phyloP scores from a whole-genome alignment of 176 grass and related monocot species.

The Miscanthus lutarioriparius region DNA sequence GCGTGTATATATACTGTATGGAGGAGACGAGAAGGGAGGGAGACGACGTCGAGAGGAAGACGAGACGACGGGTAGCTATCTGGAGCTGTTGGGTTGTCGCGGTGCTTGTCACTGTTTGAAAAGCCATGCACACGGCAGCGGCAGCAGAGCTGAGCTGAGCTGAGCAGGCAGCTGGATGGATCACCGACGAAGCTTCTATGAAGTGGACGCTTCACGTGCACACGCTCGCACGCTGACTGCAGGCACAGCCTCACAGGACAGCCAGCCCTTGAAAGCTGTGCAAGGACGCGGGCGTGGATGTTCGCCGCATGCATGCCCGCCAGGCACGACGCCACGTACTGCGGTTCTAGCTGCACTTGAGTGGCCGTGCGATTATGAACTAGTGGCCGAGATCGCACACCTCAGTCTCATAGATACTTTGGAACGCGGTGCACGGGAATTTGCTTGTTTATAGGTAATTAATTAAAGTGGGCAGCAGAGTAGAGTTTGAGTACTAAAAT shows the following conservation, averaged over 20 bases:
- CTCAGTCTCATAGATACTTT: no score
- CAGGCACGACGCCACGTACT: not conserved
- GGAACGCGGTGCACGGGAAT: no score
- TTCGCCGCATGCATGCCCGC: not conserved
- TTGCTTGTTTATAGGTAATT: no score
- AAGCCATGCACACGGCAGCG: not conserved
- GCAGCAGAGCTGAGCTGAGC: not conserved
- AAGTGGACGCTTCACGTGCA: not conserved
- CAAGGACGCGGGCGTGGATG: not conserved
- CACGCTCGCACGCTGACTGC: not conserved
- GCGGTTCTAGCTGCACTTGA: no score
- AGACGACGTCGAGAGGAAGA: no score
- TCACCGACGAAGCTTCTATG: constrained; percentile 39
- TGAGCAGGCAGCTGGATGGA: not conserved
- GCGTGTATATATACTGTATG: constrained; percentile 8
- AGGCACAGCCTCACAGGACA: not conserved
- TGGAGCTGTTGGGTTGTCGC: constrained; percentile 27
- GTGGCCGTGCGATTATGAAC: no score
- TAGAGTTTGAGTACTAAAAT: no score
- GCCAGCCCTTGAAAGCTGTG: not conserved
- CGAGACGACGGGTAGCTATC: not conserved
- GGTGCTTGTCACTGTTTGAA: not conserved
- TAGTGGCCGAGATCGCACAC: no score
- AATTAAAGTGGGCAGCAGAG: no score
- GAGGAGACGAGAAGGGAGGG: no score